phyloP scores from a whole-genome alignment of 805 yeast species.

The Nakazawaea laoshanensis region DNA sequence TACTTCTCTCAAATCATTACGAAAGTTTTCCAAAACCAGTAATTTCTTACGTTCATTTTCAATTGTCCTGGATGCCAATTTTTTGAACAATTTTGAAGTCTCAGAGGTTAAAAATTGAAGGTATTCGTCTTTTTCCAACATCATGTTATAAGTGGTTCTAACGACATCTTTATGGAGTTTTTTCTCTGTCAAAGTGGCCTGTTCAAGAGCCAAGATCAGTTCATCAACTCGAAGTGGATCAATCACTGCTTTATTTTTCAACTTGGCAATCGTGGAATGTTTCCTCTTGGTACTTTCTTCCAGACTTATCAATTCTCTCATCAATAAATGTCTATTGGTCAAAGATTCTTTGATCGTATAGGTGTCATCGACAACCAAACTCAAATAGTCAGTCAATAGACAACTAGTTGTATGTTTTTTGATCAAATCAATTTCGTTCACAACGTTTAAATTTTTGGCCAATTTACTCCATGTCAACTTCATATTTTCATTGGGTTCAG shows the following conservation, averaged over 20 bases:
- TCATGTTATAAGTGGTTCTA: conserved; percentile 79
- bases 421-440: conserved; percentile 71
- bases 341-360: conserved; percentile 86
- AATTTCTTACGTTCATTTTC: conserved; percentile 82
- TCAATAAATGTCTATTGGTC: conserved; percentile 84
- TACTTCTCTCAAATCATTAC: conserved; percentile 27
- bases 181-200: conserved; percentile 69
- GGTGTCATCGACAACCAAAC: conserved; percentile 60
- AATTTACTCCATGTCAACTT: conserved; percentile 69
- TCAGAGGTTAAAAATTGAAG: conserved; percentile 48
- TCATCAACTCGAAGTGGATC: conserved; percentile 89
- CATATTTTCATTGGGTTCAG: conserved; percentile 57
- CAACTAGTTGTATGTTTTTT: conserved; percentile 69
- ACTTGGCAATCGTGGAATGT: conserved; percentile 63
- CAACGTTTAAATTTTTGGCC: conserved; percentile 55
- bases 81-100: conserved; percentile 45
- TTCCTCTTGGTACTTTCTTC: conserved; percentile 64
- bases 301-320: conserved; percentile 81
- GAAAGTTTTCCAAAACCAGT: conserved; percentile 59
- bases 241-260: conserved; percentile 64
- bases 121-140: conserved; percentile 60
- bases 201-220: conserved; percentile 71
- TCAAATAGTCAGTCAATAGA: conserved; percentile 67
- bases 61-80: conserved; percentile 59
- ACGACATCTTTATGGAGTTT: conserved; percentile 70